Evolutionary conservation across 129 eudicot species (phyloP).

Genomic region (Flaveria linearis): DNA sequence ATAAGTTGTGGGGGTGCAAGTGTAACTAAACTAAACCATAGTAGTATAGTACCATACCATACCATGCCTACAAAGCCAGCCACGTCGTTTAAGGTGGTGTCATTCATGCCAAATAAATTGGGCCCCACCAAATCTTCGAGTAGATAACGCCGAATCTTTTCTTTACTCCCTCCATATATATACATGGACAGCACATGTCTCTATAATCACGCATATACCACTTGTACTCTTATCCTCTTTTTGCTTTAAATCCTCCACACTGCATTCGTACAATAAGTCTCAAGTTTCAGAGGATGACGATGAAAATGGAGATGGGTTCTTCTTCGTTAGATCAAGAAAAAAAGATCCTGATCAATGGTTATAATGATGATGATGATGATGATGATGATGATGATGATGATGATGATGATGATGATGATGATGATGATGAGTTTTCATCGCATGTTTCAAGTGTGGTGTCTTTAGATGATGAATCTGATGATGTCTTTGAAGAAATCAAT

Average conservation of each 20-base stretch:
- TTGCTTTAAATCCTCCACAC: conserved; percentile 28
- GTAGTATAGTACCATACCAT: too few relatives aligned
- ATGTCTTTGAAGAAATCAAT: conserved; percentile 24
- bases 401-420: conserved; percentile 27
- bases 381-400: conserved; percentile 21
- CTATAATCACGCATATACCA: conserved; percentile 27
- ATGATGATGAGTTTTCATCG: conserved; percentile 30
- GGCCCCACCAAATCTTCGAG: conserved; percentile 36
- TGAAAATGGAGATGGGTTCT: conserved; percentile 46
- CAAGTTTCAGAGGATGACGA: not conserved
- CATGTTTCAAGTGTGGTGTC: conserved; percentile 46
- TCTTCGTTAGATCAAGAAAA: conserved; percentile 42
- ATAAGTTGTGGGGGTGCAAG: not conserved
- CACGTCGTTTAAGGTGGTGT: conserved; percentile 24
- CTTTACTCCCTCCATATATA: conserved; percentile 22
- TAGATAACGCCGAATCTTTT: conserved; percentile 61
- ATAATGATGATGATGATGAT: conserved; percentile 28
- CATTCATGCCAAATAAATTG: conserved; percentile 35
- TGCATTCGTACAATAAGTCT: too few relatives aligned
- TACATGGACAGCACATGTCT: not conserved
- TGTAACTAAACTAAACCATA: not conserved
- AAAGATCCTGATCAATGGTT: conserved; percentile 43
- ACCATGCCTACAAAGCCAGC: conserved; percentile 16
- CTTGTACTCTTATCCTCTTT: conserved; percentile 39
- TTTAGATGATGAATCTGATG: conserved; percentile 41